Evolutionary conservation across 1,139 yeast species (phyloP).

Genomic region (Candida sanyaensis): DNA sequence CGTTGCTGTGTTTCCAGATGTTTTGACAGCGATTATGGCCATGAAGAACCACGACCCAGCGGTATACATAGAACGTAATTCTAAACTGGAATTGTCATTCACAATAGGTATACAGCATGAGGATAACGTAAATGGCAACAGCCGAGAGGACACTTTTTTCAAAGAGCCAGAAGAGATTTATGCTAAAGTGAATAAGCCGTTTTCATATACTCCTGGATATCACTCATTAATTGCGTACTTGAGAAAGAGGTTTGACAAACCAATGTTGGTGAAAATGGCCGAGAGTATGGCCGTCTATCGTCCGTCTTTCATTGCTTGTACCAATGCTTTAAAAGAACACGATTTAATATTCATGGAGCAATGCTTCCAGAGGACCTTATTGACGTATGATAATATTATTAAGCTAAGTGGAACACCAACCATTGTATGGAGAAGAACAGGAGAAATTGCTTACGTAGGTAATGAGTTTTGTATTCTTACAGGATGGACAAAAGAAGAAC

Average conservation of each 20-base stretch:
- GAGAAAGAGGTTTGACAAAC: constrained; percentile 66
- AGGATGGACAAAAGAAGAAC: constrained; percentile 79
- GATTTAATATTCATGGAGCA: constrained; percentile 95
- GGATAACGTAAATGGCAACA: constrained; percentile 22
- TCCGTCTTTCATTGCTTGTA: constrained; percentile 91
- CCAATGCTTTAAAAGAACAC: constrained; percentile 83
- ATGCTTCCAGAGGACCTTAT: constrained; percentile 86
- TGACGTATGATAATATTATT: constrained; percentile 86
- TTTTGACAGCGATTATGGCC: constrained; percentile 49
- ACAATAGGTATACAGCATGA: constrained; percentile 53
- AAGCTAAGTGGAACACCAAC: constrained; percentile 91
- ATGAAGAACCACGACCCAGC: constrained; percentile 44
- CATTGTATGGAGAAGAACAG: constrained; percentile 92
- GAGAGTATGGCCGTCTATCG: constrained; percentile 87
- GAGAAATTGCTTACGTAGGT: constrained; percentile 92
- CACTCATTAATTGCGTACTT: constrained; percentile 79
- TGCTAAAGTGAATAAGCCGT: constrained; percentile 71
- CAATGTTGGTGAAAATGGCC: constrained; percentile 78
- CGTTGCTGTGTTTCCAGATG: constrained; percentile 53
- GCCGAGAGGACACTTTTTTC: constrained; percentile 28
- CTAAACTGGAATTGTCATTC: constrained; percentile 52
- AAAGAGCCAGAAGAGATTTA: constrained; percentile 82
- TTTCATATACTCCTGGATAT: constrained; percentile 88
- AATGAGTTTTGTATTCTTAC: constrained; percentile 88
- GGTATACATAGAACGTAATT: constrained; percentile 39